Conservation (phyloP, 257 asterid species). For the Fraxinus anomala region DNA sequence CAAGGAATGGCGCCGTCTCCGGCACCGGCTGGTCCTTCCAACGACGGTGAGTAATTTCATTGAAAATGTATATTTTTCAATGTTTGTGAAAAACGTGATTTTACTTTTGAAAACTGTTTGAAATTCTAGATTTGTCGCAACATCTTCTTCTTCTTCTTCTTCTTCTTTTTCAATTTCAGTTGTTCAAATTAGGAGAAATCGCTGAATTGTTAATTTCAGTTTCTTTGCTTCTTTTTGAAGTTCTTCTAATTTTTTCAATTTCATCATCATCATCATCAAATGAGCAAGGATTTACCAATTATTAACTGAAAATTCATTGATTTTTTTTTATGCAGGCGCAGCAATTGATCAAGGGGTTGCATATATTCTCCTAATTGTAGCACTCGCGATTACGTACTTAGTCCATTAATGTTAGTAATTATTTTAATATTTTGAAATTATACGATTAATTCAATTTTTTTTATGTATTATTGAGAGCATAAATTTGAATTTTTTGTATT, state of each 20-base stretch:
- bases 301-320: not conserved
- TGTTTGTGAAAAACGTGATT: not conserved
- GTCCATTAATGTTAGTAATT: slow-evolving; percentile 38
- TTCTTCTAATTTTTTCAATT: not conserved
- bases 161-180: too few species aligned
- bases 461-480: too few species aligned
- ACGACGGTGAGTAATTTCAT: slow-evolving; percentile 38
- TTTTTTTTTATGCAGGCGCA: slow-evolving; percentile 43
- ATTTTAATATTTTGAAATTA: too few species aligned
- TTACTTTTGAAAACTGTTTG: not conserved
- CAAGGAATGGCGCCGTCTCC: slow-evolving; percentile 47
- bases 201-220: too few species aligned
- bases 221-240: not conserved
- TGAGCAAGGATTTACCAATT: not conserved
- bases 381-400: slow-evolving; percentile 62
- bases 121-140: not conserved
- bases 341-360: slow-evolving; percentile 75
- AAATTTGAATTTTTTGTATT: too few species aligned
- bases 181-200: too few species aligned
- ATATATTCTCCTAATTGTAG: slow-evolving; percentile 50
- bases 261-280: not conserved
- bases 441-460: too few species aligned
- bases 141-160: too few species aligned
- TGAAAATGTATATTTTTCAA: too few species aligned
- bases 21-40: slow-evolving; percentile 45